These are phyloP conservation scores for Ceratobasidium theobromae DNA, from an alignment of 1,284 basidiomycete genomes.

Conservation along the genomic window DNA sequence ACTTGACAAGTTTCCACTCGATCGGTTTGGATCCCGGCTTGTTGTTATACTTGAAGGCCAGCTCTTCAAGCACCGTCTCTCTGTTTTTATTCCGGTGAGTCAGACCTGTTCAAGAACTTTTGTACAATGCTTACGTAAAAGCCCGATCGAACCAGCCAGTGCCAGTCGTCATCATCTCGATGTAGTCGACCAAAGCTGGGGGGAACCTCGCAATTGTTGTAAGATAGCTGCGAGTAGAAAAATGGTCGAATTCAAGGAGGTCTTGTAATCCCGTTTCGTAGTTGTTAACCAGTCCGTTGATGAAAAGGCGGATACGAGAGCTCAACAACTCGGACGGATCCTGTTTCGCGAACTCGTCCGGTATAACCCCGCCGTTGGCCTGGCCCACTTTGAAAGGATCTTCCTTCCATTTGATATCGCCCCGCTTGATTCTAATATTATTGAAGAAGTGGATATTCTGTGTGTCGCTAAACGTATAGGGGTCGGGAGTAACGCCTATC, in stretches of 20 bases:
- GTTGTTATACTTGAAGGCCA: not conserved
- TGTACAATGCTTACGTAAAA: not conserved
- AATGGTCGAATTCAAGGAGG: not conserved
- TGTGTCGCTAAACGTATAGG: not conserved
- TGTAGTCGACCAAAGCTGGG: not conserved
- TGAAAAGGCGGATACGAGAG: not conserved
- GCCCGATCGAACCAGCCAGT: constrained; percentile 16
- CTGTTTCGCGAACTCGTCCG: not conserved
- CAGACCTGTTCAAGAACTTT: not conserved
- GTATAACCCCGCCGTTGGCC: not conserved
- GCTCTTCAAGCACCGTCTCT: constrained; percentile 5
- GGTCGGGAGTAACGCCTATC: not conserved
- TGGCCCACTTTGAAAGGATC: not conserved
- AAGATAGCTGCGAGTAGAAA: constrained; percentile 2
- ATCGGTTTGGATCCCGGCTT: not conserved
- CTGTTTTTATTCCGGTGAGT: not conserved
- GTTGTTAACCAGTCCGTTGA: not conserved
- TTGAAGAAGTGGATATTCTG: not conserved
- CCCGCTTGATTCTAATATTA: not conserved
- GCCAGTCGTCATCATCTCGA: not conserved
- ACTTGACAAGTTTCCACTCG: constrained; percentile 1
- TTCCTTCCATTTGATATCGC: not conserved
- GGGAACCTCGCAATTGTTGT: not conserved
- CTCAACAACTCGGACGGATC: not conserved
- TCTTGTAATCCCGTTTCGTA: not conserved